Evolutionary conservation across 371 early-diverging fungal species (phyloP).

Genomic region (Mortierella sp.): DNA sequence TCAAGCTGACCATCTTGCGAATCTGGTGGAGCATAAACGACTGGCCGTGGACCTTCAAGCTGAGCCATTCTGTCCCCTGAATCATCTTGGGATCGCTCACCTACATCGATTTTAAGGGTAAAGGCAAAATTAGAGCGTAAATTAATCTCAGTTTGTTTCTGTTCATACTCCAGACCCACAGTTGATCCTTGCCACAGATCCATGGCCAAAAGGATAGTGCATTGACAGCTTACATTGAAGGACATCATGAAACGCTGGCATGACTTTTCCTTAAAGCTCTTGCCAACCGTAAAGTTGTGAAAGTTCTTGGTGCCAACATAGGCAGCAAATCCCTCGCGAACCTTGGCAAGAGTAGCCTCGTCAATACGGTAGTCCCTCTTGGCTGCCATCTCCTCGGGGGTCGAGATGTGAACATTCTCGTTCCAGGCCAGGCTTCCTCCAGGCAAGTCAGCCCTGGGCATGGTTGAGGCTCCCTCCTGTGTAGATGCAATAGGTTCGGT

Average conservation of each 20-base stretch:
- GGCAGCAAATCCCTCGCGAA: slow-evolving; percentile 76
- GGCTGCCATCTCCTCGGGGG: slow-evolving; percentile 64
- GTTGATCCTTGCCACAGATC: neutral
- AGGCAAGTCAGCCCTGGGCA: slow-evolving; percentile 54
- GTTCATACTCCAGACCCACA: neutral
- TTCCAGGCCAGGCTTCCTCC: slow-evolving; percentile 56
- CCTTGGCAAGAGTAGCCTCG: slow-evolving; percentile 68
- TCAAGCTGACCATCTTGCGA: slow-evolving; percentile 99
- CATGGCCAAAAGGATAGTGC: neutral
- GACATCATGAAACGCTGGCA: slow-evolving; percentile 85
- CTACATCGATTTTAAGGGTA: slow-evolving; percentile 36
- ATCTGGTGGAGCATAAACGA: slow-evolving; percentile 99
- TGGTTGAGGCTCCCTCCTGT: slow-evolving; percentile 21
- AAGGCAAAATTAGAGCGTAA: neutral
- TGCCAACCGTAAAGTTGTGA: slow-evolving; percentile 97
- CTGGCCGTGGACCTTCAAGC: slow-evolving; percentile 95
- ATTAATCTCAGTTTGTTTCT: neutral
- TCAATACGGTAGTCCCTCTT: slow-evolving; percentile 76
- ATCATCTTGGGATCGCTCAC: slow-evolving; percentile 83
- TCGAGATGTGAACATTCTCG: slow-evolving; percentile 59
- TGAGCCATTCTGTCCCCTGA: slow-evolving; percentile 92
- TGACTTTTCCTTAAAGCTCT: slow-evolving; percentile 80
- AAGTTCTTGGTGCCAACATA: slow-evolving; percentile 96
- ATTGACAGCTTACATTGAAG: slow-evolving; percentile 69
- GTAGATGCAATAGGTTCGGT: slow-evolving; percentile 15